Evolutionary conservation across 2,329 filamentous ascomycete genomes (phyloP), one percentile per base, ranked within the genome.

Genomic region (Canariomyces notabilis): DNA sequence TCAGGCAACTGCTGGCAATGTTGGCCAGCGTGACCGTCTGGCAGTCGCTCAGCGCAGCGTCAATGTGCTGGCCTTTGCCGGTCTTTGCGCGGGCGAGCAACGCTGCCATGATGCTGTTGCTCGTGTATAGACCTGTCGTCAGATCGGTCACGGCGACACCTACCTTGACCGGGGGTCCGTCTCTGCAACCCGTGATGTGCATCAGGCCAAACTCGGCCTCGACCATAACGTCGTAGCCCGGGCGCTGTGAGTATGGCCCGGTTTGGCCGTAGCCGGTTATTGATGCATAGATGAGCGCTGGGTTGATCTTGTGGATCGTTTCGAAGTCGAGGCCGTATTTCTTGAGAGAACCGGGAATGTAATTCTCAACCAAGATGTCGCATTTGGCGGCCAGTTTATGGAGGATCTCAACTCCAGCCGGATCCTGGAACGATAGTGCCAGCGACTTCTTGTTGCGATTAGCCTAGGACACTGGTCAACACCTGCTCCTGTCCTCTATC

Each of bases 161-260:
- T 2, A 98, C 93, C 69, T 98, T 98, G 32, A 96, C 93, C 0
- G 93, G 93, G 2, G 89, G 85, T 0, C 91, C 89, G 59, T 95
- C 86, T 46, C 90, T 78, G 51, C 79, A 79, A 23, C 93, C 93
- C 0, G 93, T 98, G 58, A 98, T 97, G 68, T 98, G 93, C 93
- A 98, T 98, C 46, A 98, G 71, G 1, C 93, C 93, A 69, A 98
- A 90, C 64, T 97, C 93, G 49, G 93, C 93, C 71, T 98, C 93
- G 9, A 98, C 91, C 91, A 98, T 98, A 57, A 98, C 93, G 67
- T 98, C 93, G 73, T 98, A 98, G 4, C 93, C 93, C 3, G 93
- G 89, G 12, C 93, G 79, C 53, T 82, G 79, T 5, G 84, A 81
- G 66, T 95, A 95, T 0, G 93, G 93, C 0, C 93, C 93, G 1